Base-by-base conservation (phyloP, 1,284 basidiomycete species). In the Ceratobasidium sp. region DNA sequence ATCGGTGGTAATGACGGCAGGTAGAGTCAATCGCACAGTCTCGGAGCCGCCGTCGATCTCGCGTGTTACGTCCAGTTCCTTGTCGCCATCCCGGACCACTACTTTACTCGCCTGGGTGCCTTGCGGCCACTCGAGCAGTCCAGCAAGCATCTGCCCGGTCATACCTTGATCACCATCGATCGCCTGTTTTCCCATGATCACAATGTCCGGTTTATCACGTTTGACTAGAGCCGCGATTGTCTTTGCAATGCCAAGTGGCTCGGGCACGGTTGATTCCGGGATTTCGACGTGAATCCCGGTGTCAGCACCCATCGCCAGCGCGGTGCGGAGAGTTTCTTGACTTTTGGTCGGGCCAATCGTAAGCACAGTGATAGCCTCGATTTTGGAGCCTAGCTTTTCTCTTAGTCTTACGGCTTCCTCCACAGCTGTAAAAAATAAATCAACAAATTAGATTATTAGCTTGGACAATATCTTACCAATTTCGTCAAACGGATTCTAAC, bases 161-260 rank as follows among this genome's bases (percentile, higher is more conserved):
- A 97, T 93, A n/a, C 95, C 95, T 3, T 95, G 90, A 85, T 99
- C 97, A 82, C 98, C 97, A 86, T 99, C 97, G 82, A 99, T 99
- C 13, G 97, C 94, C 86, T 99, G 97, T 87, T 99, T 99, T n/a
- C 98, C 97, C 86, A 98, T 90, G 80, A 99, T 96, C 74, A 99
- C 93, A 78, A 99, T 82, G 82, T 99, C 97, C 2, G 95, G 88
- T 48, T 84, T 85, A 79, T 90, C 89, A 67, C 90, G 90, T 78
- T 92, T 89, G 78, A 98, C 92, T 80, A 97, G 82, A 5, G 93
- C 93, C 73, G 90, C 89, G 79, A 99, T 89, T 1, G 93, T 90
- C 84, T 96, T 95, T 57, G 97, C 96, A 57, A 98, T 91, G 5
- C 93, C 92, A 46, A 97, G 89, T 13, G 96, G 95, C 84, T 98